Evolutionary conservation across 2,329 filamentous ascomycete species (phyloP), one percentile per base, ranked within the genome.

Genomic region (Setomelanomma holmii): DNA sequence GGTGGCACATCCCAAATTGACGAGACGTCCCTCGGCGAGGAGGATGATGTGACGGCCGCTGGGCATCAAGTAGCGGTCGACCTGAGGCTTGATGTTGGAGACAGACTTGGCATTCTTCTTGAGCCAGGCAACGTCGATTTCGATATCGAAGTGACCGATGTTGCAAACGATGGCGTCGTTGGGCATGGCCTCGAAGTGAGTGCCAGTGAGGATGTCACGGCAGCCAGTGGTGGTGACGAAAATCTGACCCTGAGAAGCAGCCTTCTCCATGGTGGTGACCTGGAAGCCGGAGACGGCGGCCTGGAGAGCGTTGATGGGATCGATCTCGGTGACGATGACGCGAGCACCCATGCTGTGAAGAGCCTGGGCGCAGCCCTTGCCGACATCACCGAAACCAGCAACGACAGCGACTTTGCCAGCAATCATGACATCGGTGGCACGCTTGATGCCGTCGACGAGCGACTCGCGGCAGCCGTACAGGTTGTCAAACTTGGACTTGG

Each of bases 401-500:
- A 99, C 95, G 67, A 98, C 93, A 66, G 91, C 92, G 73, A 97
- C 87, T 89, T 99, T 98, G 79, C 95, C 95, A 75, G 95, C 95
- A 85, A 98, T 93, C 95, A 99, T 99, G 81, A 98, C 95, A 84
- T 99, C 93, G 79, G 95, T 99, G 72, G 95, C 93, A 84, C 93
- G 93, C 90, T 98, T 99, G 88, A 99, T 98, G 79, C 95, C 95
- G 79, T 99, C 95, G 74, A 99, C 88, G 72, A 99, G 89, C 62
- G 93, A 97, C 85, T 98, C 95, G 78, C 92, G 89, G 91, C 95
- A 98, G 76, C 95, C 93, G 87, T 98, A 99, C 66, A 98, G 84
- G 89, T 99, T 99, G 87, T 98, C 95, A 79, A 99, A 99, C 87
- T 99, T 99, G 82, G 92, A 96, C 89, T 98, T 99, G 81, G 95